Percentiles rank a stretch among this genome's conserved stretches.
These are phyloP conservation scores for Rhipidocladum racemiflorum DNA, from an alignment of 176 grass and related monocot species.

Conservation along the genomic window DNA sequence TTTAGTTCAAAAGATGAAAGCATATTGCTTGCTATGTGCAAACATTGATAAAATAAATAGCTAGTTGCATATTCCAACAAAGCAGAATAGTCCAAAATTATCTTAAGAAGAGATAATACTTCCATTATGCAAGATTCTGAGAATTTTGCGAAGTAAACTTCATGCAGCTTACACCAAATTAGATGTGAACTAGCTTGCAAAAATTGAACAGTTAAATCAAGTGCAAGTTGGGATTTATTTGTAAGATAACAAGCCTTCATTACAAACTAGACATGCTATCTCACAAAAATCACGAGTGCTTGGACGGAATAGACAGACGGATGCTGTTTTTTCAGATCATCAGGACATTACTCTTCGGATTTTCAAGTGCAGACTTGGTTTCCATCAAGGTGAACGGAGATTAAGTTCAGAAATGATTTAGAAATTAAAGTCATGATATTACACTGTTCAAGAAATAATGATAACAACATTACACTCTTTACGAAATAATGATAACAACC, in stretches of 20 bases:
- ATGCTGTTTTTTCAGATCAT: not conserved
- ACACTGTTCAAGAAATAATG: not conserved
- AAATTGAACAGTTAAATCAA: not conserved
- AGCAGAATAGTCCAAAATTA: conserved; percentile 8
- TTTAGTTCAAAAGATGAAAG: not conserved
- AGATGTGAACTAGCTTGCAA: not conserved
- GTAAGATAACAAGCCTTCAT: not conserved
- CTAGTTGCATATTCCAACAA: not conserved
- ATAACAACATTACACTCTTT: not conserved
- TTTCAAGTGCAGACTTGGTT: not conserved
- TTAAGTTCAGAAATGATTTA: not conserved
- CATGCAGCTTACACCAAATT: not conserved
- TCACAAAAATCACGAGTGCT: not conserved
- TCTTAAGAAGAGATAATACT: not conserved
- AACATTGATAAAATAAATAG: not conserved
- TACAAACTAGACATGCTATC: not conserved
- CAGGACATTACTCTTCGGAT: not conserved
- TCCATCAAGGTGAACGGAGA: not conserved
- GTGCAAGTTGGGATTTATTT: not conserved
- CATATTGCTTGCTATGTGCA: not conserved
- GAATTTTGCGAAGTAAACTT: conserved; percentile 3
- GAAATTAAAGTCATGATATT: not conserved
- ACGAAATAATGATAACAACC: not conserved
- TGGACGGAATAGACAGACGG: not conserved
- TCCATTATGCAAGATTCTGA: conserved; percentile 3